A percentile compares a stretch with the other conserved stretches of the same genome.
phyloP scores from a whole-genome alignment of 148 eudicot genomes.

The Nyssa sinensis region DNA sequence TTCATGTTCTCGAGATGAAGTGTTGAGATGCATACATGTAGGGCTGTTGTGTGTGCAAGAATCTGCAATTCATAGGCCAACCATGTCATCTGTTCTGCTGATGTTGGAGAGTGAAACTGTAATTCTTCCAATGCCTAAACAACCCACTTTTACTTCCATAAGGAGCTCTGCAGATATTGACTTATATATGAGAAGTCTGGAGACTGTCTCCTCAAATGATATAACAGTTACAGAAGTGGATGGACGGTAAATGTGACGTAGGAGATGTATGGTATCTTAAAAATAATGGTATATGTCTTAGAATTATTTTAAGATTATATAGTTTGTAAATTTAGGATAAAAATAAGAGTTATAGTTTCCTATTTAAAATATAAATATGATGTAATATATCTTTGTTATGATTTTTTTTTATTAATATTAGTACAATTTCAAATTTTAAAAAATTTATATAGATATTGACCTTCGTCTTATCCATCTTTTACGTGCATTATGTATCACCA shows the following conservation, averaged over 20 bases:
- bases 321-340: no score
- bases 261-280: no score
- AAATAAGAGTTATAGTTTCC: no score
- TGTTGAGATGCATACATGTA: slow-evolving; percentile 35
- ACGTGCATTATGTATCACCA: no score
- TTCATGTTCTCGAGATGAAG: slow-evolving; percentile 16
- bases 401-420: no score
- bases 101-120: slow-evolving; percentile 24
- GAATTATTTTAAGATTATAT: no score
- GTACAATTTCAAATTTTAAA: no score
- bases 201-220: background rate
- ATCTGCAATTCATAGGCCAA: slow-evolving; percentile 31
- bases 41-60: slow-evolving; percentile 39
- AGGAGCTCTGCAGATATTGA: background rate
- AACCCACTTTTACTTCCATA: background rate
- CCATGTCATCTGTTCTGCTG: slow-evolving; percentile 25
- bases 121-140: slow-evolving; percentile 16
- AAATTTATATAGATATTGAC: no score
- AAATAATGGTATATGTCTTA: no score
- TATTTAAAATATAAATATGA: no score
- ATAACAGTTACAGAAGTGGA: background rate
- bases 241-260: background rate
- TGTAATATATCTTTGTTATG: no score
- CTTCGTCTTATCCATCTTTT: no score
- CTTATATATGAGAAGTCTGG: background rate